Evolutionary conservation across 129 eudicot species (phyloP), one percentile per base, ranked within the genome.

Genomic region (Flaveria linearis): DNA sequence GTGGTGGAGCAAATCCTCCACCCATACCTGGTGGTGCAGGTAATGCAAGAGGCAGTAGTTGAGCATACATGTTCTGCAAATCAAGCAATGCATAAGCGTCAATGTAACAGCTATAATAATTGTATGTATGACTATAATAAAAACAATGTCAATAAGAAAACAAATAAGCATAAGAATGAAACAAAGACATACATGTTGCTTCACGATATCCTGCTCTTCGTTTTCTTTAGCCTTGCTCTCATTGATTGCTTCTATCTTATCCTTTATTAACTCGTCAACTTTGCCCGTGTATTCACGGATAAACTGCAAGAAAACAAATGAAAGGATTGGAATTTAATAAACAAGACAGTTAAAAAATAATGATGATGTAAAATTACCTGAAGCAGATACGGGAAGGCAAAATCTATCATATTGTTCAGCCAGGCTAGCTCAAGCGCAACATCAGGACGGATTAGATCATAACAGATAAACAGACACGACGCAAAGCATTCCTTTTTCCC

Each of bases 401-500:
- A 90, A 86, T 93, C 97, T 14, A 88, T 72, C 96, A 93, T 90
- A 68, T 93, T 90, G 74, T 93, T 88, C 87, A 93, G 80, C 97
- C 98, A 93, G 68, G 91, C 98, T n/a, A 93, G 91, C 77, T 90
- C 92, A 79, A 93, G 91, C 7, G 92, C 98, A 62, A 93, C 96
- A 85, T 90, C 97, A 9, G 92, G 69, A 49, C 97, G 95, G 57
- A 93, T 90, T 76, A 88, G 71, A 78, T 90, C 98, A 39, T 93
- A 93, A 78, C 97, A 93, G 50, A 93, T 97, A 57, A 88, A 93
- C 14, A 93, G 89, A 78, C 98, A 93, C 0, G 98, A 87, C 14
- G 98, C 93, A 77, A 90, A 93, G 80, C 98, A 93, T 82, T 93
- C 97, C 84, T 93, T 93, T 87, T 93, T 93, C 20, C 97, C 97